Evolutionary conservation across 2,329 filamentous ascomycete genomes (phyloP).

Genomic region (Hypomyces perniciosus): DNA sequence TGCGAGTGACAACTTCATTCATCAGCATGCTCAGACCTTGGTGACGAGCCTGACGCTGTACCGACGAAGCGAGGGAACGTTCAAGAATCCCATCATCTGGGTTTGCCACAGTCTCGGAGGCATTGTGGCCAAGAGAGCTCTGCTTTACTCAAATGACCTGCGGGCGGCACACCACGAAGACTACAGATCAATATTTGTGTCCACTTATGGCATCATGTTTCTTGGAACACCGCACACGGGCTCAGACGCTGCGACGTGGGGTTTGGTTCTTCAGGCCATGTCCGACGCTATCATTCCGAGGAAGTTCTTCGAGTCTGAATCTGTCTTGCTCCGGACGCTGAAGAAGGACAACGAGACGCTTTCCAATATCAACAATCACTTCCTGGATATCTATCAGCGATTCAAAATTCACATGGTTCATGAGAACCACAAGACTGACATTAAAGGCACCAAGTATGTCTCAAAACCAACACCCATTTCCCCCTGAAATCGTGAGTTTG

Average conservation of each 20-base stretch:
- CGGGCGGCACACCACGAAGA: constrained; percentile 55
- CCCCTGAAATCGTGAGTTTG: no score
- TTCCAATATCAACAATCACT: constrained; percentile 67
- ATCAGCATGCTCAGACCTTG: constrained; percentile 65
- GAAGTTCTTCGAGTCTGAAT: constrained; percentile 61
- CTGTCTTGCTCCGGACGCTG: constrained; percentile 63
- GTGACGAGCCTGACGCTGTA: constrained; percentile 57
- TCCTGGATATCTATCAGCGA: constrained; percentile 63
- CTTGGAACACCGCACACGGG: constrained; percentile 71
- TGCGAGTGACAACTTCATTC: constrained; percentile 60
- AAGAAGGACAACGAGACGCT: constrained; percentile 68
- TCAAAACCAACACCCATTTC: not conserved
- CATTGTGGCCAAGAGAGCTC: constrained; percentile 62
- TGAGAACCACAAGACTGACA: constrained; percentile 64
- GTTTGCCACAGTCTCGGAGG: constrained; percentile 70
- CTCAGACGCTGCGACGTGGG: constrained; percentile 63
- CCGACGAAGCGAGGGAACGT: constrained; percentile 51
- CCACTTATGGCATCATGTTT: constrained; percentile 71
- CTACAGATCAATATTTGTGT: constrained; percentile 63
- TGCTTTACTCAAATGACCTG: constrained; percentile 61
- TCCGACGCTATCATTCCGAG: constrained; percentile 58
- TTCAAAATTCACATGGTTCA: constrained; percentile 74
- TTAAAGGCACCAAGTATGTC: constrained; percentile 54
- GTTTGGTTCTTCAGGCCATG: constrained; percentile 60
- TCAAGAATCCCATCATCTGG: constrained; percentile 65